Percentiles rank a stretch among this genome's conserved stretches.
Evolutionary conservation across 1,284 basidiomycete genomes (phyloP).

Genomic region (Ustilago loliicola): DNA sequence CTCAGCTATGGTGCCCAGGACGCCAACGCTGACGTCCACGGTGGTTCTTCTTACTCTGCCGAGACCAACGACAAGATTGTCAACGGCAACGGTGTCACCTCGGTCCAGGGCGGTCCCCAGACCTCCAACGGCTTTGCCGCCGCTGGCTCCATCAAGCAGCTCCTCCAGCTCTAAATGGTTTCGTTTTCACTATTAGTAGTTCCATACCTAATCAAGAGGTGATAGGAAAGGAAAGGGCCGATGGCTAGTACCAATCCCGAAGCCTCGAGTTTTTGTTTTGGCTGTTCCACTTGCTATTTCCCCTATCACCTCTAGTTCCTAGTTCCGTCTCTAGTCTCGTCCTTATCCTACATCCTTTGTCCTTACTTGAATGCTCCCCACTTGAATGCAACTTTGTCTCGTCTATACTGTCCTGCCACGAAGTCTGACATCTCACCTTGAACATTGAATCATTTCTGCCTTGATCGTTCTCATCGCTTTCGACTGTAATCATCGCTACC

Average conservation of each 20-base stretch:
- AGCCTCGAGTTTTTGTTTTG: slow-evolving; percentile 8
- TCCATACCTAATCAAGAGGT: neutral
- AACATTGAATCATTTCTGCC: no score
- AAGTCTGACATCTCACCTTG: no score
- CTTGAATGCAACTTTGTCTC: slow-evolving; percentile 1
- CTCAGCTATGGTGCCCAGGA: slow-evolving; percentile 20
- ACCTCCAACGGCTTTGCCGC: slow-evolving; percentile 23
- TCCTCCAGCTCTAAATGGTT: slow-evolving; percentile 26
- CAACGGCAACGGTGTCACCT: slow-evolving; percentile 28
- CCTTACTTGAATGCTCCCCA: neutral
- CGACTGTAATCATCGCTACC: no score
- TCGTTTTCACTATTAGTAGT: neutral
- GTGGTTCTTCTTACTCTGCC: slow-evolving; percentile 19
- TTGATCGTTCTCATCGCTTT: no score
- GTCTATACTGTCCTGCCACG: no score
- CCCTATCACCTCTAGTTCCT: neutral
- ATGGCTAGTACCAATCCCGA: neutral
- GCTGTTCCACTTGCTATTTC: neutral
- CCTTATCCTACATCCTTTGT: neutral
- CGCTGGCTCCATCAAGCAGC: slow-evolving; percentile 35
- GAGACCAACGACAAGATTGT: slow-evolving; percentile 41
- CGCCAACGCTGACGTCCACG: slow-evolving; percentile 29
- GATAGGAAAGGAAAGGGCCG: neutral
- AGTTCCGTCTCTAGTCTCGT: neutral
- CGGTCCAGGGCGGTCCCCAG: slow-evolving; percentile 34